Base-by-base conservation (phyloP, 2,329 filamentous ascomycete genomes). In the Talaromyces pinophilus region DNA sequence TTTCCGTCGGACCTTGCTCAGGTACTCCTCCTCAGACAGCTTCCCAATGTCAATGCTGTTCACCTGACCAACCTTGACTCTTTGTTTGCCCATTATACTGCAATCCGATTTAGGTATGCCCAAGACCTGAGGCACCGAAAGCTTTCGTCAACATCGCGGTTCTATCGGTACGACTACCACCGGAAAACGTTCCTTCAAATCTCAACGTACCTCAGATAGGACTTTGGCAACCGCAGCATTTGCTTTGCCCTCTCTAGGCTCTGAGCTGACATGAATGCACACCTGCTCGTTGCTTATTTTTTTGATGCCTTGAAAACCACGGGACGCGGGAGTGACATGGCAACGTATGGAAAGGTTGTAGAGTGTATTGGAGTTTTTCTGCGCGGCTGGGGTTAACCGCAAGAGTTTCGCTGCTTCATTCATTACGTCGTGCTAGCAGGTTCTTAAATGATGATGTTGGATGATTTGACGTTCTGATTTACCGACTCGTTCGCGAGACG, bases 211-310 rank as follows among this genome's bases (percentile, higher is more conserved):
- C 72, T 86, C 80, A 69, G 88, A 88, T 64, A 92, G 78, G 4
- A 92, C 77, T 44, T 84, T 81, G 59, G 87, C 78, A 2, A 91
- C 87, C 4, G 89, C 89, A 72, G 85, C 85, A 73, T 92, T 92
- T 5, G 90, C 86, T 73, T 90, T 87, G 15, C 89, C 88, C 15
- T 91, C 87, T 67, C 84, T 83, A 11, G 90, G 83, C 69, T 85
- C 87, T 0, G 88, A 89, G 0, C 88, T 79, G 2, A 92, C 89
- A 59, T 87, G 89, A 1, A 92, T 75, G 67, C 90, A 85, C 57
- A 92, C 83, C 1, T 79, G 79, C 6, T 86, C 82, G 28, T 87
- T 82, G 0, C 83, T 83, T 3, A 92, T 76, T 0, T 82, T 80
- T 2, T 80, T 73, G 54, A 92, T 81, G 15, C 89, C 89, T 70